A percentile compares a stretch with the other conserved stretches of the same genome.
Evolutionary conservation across 352 stramenopile genomes (phyloP).

Genomic region (Globisporangium recalcitrans): DNA sequence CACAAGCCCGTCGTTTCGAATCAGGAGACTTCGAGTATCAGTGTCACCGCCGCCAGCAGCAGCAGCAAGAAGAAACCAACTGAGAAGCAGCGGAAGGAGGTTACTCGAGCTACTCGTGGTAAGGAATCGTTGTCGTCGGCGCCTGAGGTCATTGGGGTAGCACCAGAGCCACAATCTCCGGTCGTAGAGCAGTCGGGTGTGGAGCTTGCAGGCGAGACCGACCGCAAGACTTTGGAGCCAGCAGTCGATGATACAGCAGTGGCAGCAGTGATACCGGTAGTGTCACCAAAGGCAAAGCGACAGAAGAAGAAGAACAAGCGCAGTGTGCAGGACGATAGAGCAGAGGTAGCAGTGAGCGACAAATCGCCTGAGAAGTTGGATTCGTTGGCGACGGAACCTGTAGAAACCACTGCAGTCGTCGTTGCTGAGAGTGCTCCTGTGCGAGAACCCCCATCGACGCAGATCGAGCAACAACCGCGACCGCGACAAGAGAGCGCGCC

Average conservation of each 20-base stretch:
- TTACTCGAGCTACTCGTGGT: not conserved
- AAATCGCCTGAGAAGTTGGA: not conserved
- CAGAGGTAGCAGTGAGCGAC: not conserved
- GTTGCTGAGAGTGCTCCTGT: not conserved
- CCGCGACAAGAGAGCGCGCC: not conserved
- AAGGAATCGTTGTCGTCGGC: not conserved
- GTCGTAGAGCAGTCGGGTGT: not conserved
- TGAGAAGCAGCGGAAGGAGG: slow-evolving; percentile 5
- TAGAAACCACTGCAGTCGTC: not conserved
- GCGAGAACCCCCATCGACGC: not conserved
- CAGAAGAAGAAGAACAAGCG: slow-evolving; percentile 16
- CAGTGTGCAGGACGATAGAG: not conserved
- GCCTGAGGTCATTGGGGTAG: not conserved
- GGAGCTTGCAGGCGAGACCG: not conserved
- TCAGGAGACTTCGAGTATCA: not conserved
- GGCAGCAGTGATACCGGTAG: not conserved
- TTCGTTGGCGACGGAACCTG: not conserved
- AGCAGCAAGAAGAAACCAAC: not conserved
- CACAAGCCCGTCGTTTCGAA: slow-evolving; percentile 9
- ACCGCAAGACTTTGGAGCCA: too few species aligned
- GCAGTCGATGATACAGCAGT: not conserved
- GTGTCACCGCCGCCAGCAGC: not conserved
- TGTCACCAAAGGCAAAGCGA: slow-evolving; percentile 11
- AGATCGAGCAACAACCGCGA: slow-evolving; percentile 7
- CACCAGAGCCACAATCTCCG: not conserved